phyloP scores from a whole-genome alignment of 768 basidiomycete genomes.

The Russula earlei region DNA sequence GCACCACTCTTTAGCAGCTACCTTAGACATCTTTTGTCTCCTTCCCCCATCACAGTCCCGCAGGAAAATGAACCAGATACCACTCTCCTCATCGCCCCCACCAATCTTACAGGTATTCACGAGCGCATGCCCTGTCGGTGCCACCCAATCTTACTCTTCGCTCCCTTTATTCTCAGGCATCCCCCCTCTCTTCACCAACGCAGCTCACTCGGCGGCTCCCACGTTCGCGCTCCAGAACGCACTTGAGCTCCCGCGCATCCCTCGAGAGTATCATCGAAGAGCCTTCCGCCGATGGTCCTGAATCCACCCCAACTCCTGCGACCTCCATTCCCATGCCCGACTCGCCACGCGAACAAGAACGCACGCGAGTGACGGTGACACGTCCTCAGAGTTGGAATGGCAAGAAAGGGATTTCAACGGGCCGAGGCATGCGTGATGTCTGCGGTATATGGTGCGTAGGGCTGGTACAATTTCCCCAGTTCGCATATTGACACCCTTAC shows the following conservation, averaged over 20 bases:
- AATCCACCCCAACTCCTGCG: neutral
- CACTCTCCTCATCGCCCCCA: neutral
- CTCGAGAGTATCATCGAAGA: conserved; percentile 20
- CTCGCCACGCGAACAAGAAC: neutral
- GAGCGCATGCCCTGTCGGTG: neutral
- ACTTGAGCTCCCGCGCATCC: conserved; percentile 9
- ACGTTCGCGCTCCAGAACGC: conserved; percentile 12
- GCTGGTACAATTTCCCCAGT: neutral
- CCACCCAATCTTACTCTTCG: neutral
- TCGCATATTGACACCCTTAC: neutral
- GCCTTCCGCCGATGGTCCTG: neutral
- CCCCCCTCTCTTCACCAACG: conserved; percentile 11
- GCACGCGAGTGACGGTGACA: neutral
- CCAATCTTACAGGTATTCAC: conserved; percentile 3
- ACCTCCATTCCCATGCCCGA: neutral
- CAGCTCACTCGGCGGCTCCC: conserved; percentile 9
- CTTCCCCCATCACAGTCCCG: neutral
- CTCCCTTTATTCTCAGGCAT: neutral
- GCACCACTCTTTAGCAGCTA: neutral
- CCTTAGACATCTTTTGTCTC: neutral
- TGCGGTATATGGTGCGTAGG: conserved; percentile 20
- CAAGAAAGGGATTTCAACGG: conserved; percentile 12
- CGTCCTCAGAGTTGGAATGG: conserved; percentile 15
- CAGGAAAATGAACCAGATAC: neutral
- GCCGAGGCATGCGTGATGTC: conserved; percentile 14